A percentile compares a stretch with the other conserved stretches of the same genome.
Conservation (phyloP, 2,329 filamentous ascomycete genomes). For the Colletotrichum lini region DNA sequence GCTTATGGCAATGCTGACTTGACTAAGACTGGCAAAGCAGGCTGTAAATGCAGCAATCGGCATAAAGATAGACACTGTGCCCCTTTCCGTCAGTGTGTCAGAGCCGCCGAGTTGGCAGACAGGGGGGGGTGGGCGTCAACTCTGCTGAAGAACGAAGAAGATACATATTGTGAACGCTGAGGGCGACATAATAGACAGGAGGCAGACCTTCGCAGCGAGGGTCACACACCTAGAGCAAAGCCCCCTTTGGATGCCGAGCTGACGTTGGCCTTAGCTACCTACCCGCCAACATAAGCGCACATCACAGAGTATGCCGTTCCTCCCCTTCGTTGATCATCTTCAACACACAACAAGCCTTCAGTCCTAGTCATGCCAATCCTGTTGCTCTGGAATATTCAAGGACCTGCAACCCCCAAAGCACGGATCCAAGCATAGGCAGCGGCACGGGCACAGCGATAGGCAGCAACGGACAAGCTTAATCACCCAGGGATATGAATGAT, state of each 20-base stretch:
- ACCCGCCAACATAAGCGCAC: neutral
- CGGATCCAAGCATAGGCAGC: neutral
- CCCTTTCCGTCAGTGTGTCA: conserved; percentile 2
- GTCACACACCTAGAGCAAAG: conserved; percentile 15
- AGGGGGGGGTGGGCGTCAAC: neutral
- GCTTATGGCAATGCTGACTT: conserved; percentile 7
- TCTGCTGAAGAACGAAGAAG: neutral
- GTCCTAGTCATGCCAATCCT: neutral
- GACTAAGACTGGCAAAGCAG: neutral
- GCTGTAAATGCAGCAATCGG: neutral
- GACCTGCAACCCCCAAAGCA: conserved; percentile 11
- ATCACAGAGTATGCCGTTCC: neutral
- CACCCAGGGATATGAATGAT: conserved; percentile 8
- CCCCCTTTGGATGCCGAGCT: conserved; percentile 31
- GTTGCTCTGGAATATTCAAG: conserved; percentile 11
- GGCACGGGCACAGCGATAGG: neutral
- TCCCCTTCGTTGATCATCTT: neutral
- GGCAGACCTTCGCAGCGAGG: conserved; percentile 9
- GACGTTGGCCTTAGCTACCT: conserved; percentile 18
- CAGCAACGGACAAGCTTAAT: neutral
- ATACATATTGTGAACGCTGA: conserved; percentile 5
- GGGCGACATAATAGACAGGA: conserved; percentile 22
- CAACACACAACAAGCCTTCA: neutral
- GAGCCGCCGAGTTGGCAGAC: conserved; percentile 4
- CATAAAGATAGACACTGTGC: neutral